These are phyloP conservation scores for Salix viminalis DNA, from an alignment of 345 rosid genomes.

Conservation along the genomic window DNA sequence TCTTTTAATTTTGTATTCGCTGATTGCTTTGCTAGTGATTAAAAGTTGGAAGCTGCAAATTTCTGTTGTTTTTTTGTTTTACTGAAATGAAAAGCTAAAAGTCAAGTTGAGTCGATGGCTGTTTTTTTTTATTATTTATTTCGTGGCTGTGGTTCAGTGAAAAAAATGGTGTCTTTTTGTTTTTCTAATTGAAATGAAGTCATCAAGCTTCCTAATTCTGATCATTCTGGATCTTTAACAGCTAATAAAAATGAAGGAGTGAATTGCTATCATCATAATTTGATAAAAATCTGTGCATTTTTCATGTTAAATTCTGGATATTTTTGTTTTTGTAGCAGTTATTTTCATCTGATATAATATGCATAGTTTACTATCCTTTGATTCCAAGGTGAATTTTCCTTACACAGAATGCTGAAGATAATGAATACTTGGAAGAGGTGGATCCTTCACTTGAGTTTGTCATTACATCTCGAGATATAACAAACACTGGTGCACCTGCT, in stretches of 20 bases:
- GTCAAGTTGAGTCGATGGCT: neutral
- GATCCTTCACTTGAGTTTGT: slow-evolving; percentile 76
- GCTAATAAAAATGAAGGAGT: neutral
- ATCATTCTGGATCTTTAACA: neutral
- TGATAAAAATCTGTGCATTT: neutral
- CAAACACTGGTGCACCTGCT: slow-evolving; percentile 59
- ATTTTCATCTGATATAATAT: neutral
- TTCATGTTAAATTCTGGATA: neutral
- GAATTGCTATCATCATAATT: neutral
- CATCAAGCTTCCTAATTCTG: neutral
- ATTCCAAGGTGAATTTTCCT: neutral
- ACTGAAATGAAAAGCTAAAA: neutral
- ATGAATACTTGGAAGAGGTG: slow-evolving; percentile 52
- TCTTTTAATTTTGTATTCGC: neutral
- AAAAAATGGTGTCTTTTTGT: neutral
- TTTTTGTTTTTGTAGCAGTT: neutral
- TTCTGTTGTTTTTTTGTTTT: too few relatives aligned
- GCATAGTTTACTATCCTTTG: neutral
- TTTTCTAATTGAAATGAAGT: neutral
- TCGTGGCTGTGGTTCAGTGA: neutral
- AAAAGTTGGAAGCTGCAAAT: neutral
- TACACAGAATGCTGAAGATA: slow-evolving; percentile 68
- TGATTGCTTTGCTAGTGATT: neutral
- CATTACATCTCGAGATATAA: slow-evolving; percentile 62
- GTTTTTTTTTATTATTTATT: neutral